Base-by-base conservation (phyloP, 768 basidiomycete genomes). In the Candolleomyces eurysporus region DNA sequence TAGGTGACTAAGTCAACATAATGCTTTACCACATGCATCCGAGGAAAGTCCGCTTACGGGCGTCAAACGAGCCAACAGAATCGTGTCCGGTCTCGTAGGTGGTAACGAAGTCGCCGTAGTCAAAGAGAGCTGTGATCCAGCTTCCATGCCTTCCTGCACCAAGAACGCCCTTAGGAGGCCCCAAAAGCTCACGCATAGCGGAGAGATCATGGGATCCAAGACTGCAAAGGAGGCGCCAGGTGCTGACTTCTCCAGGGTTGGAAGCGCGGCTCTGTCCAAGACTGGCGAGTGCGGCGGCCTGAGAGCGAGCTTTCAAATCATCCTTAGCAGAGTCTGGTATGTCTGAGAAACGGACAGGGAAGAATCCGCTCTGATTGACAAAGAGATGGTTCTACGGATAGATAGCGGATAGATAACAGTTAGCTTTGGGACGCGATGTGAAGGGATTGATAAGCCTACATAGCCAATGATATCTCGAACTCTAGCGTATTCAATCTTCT, bases 31-130 rank as follows among this genome's bases (percentile, higher is more conserved):
- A 11, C 26, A 53, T 30, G 31, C n/a, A 17, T 13, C 46, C 21
- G 46, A 22, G 17, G 21, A n/a, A 22, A 48, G 36, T 36, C 36
- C 36, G 19, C 49, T 51, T 26, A 56, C 54, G 54, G 22, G 54
- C 54, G 22, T 56, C 54, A 26, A 56, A 56, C 16, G 54, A 56
- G 10, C 54, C 54, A 36, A 56, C 54, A 56, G 54, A 43, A 17
- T 56, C 54, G 54, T 56, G 54, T 21, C 54, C 54, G 21, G 54
- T 56, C 40, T 56, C 54, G 40, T 56, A 56, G 22, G 54, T 56
- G 39, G 54, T 36, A 3, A 56, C 54, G 22, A 56, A 56, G 19
- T 43, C 54, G 16, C 54, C 54, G 13, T 56, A 56, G 39, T 56
- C 54, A 19, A 56, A 56, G 19, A 56, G 54, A 10, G 54, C 39